Evolutionary conservation across 495 filamentous ascomycete species (phyloP), one percentile per base, ranked within the genome.

Genomic region (Trichoderma gamsii): DNA sequence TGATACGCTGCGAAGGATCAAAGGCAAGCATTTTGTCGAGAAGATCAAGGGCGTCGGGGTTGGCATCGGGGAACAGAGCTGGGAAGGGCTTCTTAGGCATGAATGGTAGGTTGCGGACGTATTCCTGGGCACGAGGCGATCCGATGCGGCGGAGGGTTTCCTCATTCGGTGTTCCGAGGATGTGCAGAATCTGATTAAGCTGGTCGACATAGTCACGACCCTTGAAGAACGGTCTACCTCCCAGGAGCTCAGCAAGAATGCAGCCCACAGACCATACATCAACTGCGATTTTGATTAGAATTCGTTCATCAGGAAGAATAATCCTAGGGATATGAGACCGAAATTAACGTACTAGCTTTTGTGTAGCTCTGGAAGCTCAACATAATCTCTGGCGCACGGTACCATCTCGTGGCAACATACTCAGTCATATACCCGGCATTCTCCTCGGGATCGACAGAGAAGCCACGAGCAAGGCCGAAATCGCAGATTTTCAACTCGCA

Each of bases 381-480:
- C 95, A 98, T 99, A 75, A 99, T 99, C 77, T 99, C 95, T 3
- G 95, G 95, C 41, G 95, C 95, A 79, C 95, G 91, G 77, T 98
- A 99, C 95, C 95, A 99, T 78, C 95, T 86, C 63, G 95, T 98
- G 63, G 95, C 95, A 52, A 99, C 96, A 72, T 99, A 99, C 84
- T 99, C 95, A 6, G 95, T 99, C 95, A 98, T 98, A 78, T 97
- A 99, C 44, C 95, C 95, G 13, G 94, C 94, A 76, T 99, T 99
- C 82, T 99, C 96, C 80, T 98, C 93, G 0, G 94, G 93, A 71
- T 97, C 93, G 71, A 96, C 90, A 3, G 96, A 97, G 82, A 96
- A 96, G 63, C 95, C 96, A 80, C 95, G 88, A 0, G 95, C 95
- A 56, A 99, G 83, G 70, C 95, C 95, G 76, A 99, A 99, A 80